phyloP scores from a whole-genome alignment of 2,329 filamentous ascomycete species.

The Monosporascus sp. region DNA sequence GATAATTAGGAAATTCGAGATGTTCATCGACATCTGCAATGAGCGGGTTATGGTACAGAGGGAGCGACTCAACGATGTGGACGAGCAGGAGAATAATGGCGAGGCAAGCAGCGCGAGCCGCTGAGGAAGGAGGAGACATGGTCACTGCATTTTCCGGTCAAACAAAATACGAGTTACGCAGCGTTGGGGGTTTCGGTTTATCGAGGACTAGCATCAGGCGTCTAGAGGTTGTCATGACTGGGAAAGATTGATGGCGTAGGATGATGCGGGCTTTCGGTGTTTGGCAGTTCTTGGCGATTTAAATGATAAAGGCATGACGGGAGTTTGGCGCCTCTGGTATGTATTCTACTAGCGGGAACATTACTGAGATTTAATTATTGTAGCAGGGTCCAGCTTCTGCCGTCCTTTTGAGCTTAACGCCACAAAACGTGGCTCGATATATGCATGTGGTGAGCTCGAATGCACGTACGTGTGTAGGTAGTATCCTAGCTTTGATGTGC shows the following conservation, averaged over 20 bases:
- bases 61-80: constrained; percentile 40
- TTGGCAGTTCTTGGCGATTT: constrained; percentile 14
- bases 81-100: constrained; percentile 14
- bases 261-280: constrained; percentile 18
- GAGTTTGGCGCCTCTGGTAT: neutral
- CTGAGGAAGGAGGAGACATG: constrained; percentile 4
- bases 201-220: constrained; percentile 21
- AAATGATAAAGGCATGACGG: neutral
- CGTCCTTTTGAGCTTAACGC: neutral
- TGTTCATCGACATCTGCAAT: constrained; percentile 67
- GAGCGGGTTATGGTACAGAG: constrained; percentile 60
- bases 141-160: constrained; percentile 8
- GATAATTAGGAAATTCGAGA: constrained; percentile 59
- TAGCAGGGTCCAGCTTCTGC: too few species aligned
- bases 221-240: constrained; percentile 15
- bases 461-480: too few species aligned
- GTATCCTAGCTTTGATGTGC: too few species aligned
- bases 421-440: too few species aligned
- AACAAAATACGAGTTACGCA: constrained; percentile 11
- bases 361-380: neutral
- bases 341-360: neutral
- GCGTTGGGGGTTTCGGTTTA: constrained; percentile 12
- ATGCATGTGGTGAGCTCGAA: too few species aligned
- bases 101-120: constrained; percentile 19
- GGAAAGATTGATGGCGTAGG: constrained; percentile 11